Base-by-base conservation (phyloP, 1,284 basidiomycete species). In the Ceratobasidium sp. region DNA sequence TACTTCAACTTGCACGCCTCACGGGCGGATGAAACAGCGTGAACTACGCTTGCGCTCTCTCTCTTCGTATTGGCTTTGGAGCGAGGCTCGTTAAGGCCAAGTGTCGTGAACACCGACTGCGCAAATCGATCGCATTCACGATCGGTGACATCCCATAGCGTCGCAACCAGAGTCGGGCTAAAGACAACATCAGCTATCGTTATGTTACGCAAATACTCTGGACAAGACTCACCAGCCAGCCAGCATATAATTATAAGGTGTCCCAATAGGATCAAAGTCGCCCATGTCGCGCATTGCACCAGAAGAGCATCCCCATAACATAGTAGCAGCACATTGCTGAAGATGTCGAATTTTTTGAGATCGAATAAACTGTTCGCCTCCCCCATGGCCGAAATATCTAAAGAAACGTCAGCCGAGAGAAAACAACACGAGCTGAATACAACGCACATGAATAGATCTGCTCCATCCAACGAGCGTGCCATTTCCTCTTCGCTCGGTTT, bases 281-380 rank as follows among this genome's bases (percentile, higher is more conserved):
- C 97, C 97, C 86, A 95, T 93, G 69, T 96, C 92, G 70, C 87
- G 86, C 74, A 99, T 81, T 2, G 87, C 82, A 18, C 96, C 97
- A 0, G 95, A 97, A 0, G 97, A 99, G 83, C 97, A 99, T 0
- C 97, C 97, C 97, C 96, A 99, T 8, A 99, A 87, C 95, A 99
- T 97, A 0, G 94, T 91, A 10, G 91, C 91, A 0, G 97, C 96
- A 79, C 97, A 99, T 21, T 85, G 85, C 2, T 86, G 85, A 26
- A 99, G 84, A 74, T 91, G 86, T 21, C 93, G 86, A 69, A 98
- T 87, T 76, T 92, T 92, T 79, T 92, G 90, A 1, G 93, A 92
- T 3, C 93, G 90, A 12, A 95, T 86, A 78, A 97, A 99, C 78
- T 98, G 95, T 79, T 98, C 96, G 0, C 89, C 97, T 10, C 97